Evolutionary conservation across 345 rosid genomes (phyloP).

Genomic region (Ceriops tagal): DNA sequence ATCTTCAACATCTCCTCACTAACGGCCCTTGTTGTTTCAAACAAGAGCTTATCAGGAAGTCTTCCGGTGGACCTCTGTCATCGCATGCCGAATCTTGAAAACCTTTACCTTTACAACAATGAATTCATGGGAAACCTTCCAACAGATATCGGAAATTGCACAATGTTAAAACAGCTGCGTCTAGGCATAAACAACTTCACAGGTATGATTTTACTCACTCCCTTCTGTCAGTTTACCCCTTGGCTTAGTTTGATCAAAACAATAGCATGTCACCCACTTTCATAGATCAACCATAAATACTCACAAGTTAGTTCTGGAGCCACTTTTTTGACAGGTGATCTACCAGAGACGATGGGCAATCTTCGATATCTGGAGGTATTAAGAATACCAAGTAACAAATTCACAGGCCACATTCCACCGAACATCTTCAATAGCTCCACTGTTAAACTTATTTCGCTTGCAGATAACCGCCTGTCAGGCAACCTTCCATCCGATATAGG

Average conservation of each 20-base stretch:
- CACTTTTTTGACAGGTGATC: neutral
- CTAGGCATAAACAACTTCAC: neutral
- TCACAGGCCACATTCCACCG: neutral
- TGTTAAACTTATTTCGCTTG: neutral
- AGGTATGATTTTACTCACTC: neutral
- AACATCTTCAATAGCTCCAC: neutral
- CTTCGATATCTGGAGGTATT: neutral
- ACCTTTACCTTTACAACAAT: neutral
- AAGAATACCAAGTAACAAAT: neutral
- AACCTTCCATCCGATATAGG: neutral
- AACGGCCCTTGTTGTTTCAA: neutral
- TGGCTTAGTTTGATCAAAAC: no score
- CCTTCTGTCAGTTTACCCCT: neutral
- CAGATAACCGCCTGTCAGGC: neutral
- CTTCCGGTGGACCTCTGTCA: conserved; percentile 1
- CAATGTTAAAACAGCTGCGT: neutral
- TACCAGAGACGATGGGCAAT: neutral
- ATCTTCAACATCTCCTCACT: neutral
- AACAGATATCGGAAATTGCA: neutral
- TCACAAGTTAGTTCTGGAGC: neutral
- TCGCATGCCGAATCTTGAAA: neutral
- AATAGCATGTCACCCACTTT: no score
- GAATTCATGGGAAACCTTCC: neutral
- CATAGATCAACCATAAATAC: no score
- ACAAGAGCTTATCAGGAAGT: conserved; percentile 7